phyloP scores from a whole-genome alignment of 2,329 filamentous ascomycete species.

The Talaromyces pinophilus region DNA sequence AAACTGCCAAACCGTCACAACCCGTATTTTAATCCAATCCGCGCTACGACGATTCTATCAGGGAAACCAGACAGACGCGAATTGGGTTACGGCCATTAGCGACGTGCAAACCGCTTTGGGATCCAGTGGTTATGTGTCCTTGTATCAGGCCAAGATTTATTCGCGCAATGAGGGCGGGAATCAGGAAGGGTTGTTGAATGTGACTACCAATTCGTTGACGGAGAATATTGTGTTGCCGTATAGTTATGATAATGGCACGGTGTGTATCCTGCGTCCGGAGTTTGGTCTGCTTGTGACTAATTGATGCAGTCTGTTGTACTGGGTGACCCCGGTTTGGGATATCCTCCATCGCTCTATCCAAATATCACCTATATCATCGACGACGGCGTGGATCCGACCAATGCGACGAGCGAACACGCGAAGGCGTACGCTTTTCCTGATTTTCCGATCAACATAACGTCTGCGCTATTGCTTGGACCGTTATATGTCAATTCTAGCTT shows the following conservation, averaged over 20 bases:
- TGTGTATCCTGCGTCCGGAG: not conserved
- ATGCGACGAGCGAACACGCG: constrained; percentile 32
- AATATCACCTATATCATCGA: constrained; percentile 66
- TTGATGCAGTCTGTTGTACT: constrained; percentile 52
- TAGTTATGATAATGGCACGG: constrained; percentile 56
- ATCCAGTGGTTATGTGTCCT: constrained; percentile 55
- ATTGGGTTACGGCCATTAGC: constrained; percentile 62
- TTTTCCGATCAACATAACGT: constrained; percentile 45
- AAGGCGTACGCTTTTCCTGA: constrained; percentile 44
- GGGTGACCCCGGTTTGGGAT: constrained; percentile 65
- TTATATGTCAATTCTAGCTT: constrained; percentile 70
- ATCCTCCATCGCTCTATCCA: constrained; percentile 72
- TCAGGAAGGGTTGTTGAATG: constrained; percentile 61
- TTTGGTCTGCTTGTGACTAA: not conserved
- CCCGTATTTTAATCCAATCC: constrained; percentile 57
- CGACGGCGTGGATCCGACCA: constrained; percentile 17
- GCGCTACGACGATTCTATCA: constrained; percentile 54
- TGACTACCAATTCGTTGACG: constrained; percentile 56
- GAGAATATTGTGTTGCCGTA: constrained; percentile 59
- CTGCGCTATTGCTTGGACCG: constrained; percentile 74
- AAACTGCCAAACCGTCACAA: constrained; percentile 70
- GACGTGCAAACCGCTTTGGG: constrained; percentile 72
- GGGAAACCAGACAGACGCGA: constrained; percentile 55
- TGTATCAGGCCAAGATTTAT: constrained; percentile 72
- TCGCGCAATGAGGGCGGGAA: constrained; percentile 65